Conservation (phyloP, 306 rosid genomes). For the Pueraria montana region DNA sequence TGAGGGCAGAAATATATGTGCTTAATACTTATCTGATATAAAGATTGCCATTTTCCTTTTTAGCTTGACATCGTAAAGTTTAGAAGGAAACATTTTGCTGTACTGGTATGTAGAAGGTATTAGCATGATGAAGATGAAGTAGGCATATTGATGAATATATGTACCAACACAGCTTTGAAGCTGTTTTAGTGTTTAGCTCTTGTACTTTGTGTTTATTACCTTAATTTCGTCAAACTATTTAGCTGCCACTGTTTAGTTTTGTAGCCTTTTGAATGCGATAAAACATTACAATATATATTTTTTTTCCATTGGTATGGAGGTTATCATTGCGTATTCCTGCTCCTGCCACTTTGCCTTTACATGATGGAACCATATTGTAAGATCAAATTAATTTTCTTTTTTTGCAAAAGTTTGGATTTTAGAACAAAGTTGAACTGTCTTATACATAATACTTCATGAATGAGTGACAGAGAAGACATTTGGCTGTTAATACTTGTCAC, state of each 20-base stretch:
- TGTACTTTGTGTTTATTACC: neutral
- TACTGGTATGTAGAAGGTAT: neutral
- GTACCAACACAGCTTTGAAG: neutral
- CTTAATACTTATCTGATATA: neutral
- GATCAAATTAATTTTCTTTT: neutral
- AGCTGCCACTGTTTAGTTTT: neutral
- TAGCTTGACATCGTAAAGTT: neutral
- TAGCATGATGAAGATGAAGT: slow-evolving; percentile 2
- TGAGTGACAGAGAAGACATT: neutral
- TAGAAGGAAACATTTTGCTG: neutral
- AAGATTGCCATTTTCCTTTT: neutral
- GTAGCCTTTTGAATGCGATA: slow-evolving; percentile 11
- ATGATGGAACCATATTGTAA: neutral
- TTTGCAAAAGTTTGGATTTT: slow-evolving; percentile 1
- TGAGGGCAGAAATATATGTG: slow-evolving; percentile 12
- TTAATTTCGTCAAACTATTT: slow-evolving; percentile 6
- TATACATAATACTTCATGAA: neutral
- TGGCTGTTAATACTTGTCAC: neutral
- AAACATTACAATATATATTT: neutral
- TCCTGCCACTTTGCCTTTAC: neutral
- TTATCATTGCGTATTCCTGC: neutral
- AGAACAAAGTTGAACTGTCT: neutral
- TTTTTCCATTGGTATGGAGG: slow-evolving; percentile 1
- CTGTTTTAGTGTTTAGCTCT: neutral
- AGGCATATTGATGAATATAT: slow-evolving; percentile 12